Base-by-base conservation (phyloP, 108 stramenopile genomes). In the Pseudonitzschia pungens region DNA sequence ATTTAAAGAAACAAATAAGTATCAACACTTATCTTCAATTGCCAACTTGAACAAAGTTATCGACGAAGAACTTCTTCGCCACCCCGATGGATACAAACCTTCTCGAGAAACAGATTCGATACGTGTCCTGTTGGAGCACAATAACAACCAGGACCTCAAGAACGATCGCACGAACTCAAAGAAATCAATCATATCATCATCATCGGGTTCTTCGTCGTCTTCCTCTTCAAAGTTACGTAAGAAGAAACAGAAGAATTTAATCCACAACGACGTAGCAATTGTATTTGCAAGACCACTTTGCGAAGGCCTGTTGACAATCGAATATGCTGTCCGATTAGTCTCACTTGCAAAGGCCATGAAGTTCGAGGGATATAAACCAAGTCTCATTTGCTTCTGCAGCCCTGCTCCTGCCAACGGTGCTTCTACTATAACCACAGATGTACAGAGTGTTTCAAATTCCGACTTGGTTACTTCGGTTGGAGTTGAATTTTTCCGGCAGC, bases 271-370 rank as follows among this genome's bases (percentile, higher is more conserved):
- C 29, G 82, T 91, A 8, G 92, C 87, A 4, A 69, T 93, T 52
- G 79, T 91, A 10, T 85, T 93, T 74, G 85, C 87, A 0, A 89
- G 89, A 48, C 72, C 86, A 3, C 62, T 93, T 29, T 68, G 75
- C 31, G 66, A 81, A 21, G 89, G 89, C 81, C 82, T 83, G 45
- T 72, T 93, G 8, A 87, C 92, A 18, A 75, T 85, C 0, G 89
- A 93, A 75, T 90, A 91, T 69, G 89, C 89, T 12, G 64, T 72
- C 24, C 70, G 92, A 51, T 69, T 93, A n/a, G 77, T 82, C 1
- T 70, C 86, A 3, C 56, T 93, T 8, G 88, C 73, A 28, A 75
- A 82, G 45, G 32, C 86, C 12, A 72, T 93, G 52, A 82, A 84
- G 56, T 72, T 85, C 55, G 83, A 85, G n/a, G 21, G 28, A 11